phyloP scores from a whole-genome alignment of 805 yeast species.

The Teunomyces panamensis region DNA sequence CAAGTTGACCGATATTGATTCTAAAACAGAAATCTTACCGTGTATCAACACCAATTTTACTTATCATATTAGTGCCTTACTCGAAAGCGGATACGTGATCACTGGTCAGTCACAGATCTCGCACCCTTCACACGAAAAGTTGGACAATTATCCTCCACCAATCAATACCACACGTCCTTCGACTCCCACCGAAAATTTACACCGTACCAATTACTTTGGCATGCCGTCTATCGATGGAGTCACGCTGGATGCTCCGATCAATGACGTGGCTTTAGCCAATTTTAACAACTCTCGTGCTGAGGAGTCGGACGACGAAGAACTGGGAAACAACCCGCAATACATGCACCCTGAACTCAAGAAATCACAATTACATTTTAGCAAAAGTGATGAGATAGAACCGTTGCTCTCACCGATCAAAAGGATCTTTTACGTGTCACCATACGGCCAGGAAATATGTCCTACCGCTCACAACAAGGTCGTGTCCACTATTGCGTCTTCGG shows the following conservation, averaged over 20 bases:
- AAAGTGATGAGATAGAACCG: constrained; percentile 52
- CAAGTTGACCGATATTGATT: constrained; percentile 59
- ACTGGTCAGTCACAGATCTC: constrained; percentile 94
- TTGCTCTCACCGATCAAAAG: constrained; percentile 72
- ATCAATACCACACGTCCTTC: constrained; percentile 15
- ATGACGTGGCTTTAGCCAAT: constrained; percentile 4
- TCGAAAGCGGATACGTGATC: constrained; percentile 66
- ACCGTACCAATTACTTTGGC: constrained; percentile 3
- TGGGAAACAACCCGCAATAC: constrained; percentile 66
- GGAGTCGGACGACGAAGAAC: constrained; percentile 34
- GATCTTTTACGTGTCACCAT: constrained; percentile 78
- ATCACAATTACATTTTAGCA: constrained; percentile 73
- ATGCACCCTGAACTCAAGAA: constrained; percentile 74
- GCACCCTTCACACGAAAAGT: constrained; percentile 56
- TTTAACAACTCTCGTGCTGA: neutral
- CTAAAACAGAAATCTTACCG: constrained; percentile 60
- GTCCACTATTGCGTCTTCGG: constrained; percentile 46
- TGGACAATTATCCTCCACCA: constrained; percentile 17
- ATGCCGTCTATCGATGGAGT: constrained; percentile 7
- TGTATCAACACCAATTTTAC: constrained; percentile 83
- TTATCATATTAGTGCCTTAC: constrained; percentile 77
- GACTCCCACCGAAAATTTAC: constrained; percentile 12
- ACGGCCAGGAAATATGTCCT: constrained; percentile 84
- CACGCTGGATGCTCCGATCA: constrained; percentile 1
- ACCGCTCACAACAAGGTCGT: constrained; percentile 62